Base-by-base conservation (phyloP, 495 filamentous ascomycete species). In the Viridothelium virens region DNA sequence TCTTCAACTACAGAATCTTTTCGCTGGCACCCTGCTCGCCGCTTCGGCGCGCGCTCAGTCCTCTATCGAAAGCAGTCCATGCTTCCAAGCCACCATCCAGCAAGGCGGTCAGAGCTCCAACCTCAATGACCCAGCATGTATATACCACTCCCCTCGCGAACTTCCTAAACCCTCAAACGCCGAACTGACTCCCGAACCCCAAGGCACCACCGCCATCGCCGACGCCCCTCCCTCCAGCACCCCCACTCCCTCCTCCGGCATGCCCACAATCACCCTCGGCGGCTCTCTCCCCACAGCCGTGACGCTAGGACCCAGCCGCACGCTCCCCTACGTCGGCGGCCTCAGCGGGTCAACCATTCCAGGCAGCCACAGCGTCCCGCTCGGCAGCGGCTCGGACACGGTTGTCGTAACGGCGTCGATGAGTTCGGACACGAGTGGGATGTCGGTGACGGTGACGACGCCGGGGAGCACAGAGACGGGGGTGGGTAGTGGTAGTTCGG, bases 281-380 rank as follows among this genome's bases (percentile, higher is more conserved):
- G 53, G 53, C 53, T 7, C 53, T 1, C 53, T 36, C 53, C 53
- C 53, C n/a, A 7, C 53, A 4, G 25, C 53, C 10, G 18, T 31
- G 4, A 31, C 25, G 25, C 53, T 4, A 31, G 53, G 25, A 34
- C 5, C 31, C 53, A 7, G 7, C 53, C 53, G 53, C 53, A 34
- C 53, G 18, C 53, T 59, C 53, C 53, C 53, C 4, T 59, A n/a
- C 31, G 53, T 59, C 53, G 53, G 53, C 53, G 53, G 11, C 53
- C 6, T 11, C 53, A 18, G 18, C 53, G 53, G 53, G 25, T 25
- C 25, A 25, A 25, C 25, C 25, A 25, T 25, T 25, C 25, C 25
- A 25, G 25, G 25, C 1, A 25, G 25, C 25, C 25, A 25, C 25
- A 25, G 25, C 25, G 25, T 25, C 25, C 25, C 25, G 25, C 25